Evolutionary conservation across 106 monocot genomes (phyloP), one percentile per base, ranked within the genome.

Genomic region (Dioscorea alata): DNA sequence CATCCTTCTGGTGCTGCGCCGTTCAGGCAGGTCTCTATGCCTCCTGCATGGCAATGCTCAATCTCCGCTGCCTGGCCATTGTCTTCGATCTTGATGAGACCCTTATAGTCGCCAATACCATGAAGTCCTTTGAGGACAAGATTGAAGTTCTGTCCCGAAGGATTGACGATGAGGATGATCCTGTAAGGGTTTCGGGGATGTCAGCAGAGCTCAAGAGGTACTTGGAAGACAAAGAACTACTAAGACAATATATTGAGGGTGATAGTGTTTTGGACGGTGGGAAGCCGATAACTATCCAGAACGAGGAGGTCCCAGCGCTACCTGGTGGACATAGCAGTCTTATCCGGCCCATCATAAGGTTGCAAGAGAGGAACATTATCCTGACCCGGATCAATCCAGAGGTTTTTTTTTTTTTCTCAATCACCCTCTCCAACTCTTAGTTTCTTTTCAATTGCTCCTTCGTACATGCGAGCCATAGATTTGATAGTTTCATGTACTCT

Each of bases 51-150:
- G 72, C 69, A 12, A 77, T 95, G 95, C 91, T 95, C 48, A 95
- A 95, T 50, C 70, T 82, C 19, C 85, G 95, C 12, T 95, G 95
- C 69, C 88, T 95, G 9, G 76, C 95, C 23, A 88, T 95, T 24
- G 95, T 95, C 19, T 95, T 95, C 34, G 95, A 95, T 60, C 88
- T 95, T 13, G 95, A 95, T 35, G 95, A 95, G 69, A 95, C 95
- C 0, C 85, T 95, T 31, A 86, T 95, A 31, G 95, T 95, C 4
- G 95, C 95, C 56, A 95, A 95, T 76, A 88, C 95, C 23, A 91
- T 91, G 91, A 95, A 91, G 69, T 95, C 95, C 1, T 91, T 95
- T 28, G 95, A 95, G 73, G 88, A 86, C 72, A 76, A 71, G 22
- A 95, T 95, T 23, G 95, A 91, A 17, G 79, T 71, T 2, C 69